A percentile compares a stretch with the other conserved stretches of the same genome.
Conservation (phyloP, 192 early-diverging fungal genomes). For the Coemansia sp. region DNA sequence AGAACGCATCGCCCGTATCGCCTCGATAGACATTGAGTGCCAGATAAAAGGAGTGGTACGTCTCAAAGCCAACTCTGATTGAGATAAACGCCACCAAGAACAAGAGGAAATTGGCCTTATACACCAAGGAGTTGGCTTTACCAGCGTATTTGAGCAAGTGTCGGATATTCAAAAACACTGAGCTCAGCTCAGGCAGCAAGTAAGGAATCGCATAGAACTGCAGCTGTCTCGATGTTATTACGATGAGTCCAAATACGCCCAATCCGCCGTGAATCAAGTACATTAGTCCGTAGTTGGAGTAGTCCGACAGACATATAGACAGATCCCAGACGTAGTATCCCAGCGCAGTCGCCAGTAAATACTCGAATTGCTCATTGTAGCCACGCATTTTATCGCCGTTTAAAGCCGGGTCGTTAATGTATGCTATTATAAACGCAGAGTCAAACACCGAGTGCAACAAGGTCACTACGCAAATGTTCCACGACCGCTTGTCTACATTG, state of each 20-base stretch:
- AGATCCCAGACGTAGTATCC: conserved; percentile 54
- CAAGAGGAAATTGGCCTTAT: conserved; percentile 42
- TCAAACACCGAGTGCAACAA: conserved; percentile 33
- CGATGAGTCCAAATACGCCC: conserved; percentile 37
- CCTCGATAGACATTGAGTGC: conserved; percentile 9
- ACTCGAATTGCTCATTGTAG: conserved; percentile 27
- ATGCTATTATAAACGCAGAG: conserved; percentile 23
- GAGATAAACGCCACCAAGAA: conserved; percentile 30
- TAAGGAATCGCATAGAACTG: conserved; percentile 49
- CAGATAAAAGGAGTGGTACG: conserved; percentile 30
- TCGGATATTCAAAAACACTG: conserved; percentile 43
- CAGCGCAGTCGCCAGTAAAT: conserved; percentile 23
- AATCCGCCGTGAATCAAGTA: conserved; percentile 41
- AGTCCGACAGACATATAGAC: conserved; percentile 30
- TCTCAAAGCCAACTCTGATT: conserved; percentile 41
- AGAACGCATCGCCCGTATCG: conserved; percentile 22
- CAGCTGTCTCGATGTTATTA: conserved; percentile 42
- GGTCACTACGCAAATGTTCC: conserved; percentile 12
- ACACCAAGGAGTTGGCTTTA: conserved; percentile 12
- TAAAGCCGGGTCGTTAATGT: conserved; percentile 18
- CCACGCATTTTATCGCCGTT: conserved; percentile 42
- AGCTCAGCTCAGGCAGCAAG: conserved; percentile 49
- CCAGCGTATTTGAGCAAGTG: conserved; percentile 39
- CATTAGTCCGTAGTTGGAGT: conserved; percentile 28
- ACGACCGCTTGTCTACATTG: conserved; percentile 19